Percentiles rank a stretch among this genome's conserved stretches.
Evolutionary conservation across 768 basidiomycete genomes (phyloP).

Genomic region (Candolleomyces aberdarensis): DNA sequence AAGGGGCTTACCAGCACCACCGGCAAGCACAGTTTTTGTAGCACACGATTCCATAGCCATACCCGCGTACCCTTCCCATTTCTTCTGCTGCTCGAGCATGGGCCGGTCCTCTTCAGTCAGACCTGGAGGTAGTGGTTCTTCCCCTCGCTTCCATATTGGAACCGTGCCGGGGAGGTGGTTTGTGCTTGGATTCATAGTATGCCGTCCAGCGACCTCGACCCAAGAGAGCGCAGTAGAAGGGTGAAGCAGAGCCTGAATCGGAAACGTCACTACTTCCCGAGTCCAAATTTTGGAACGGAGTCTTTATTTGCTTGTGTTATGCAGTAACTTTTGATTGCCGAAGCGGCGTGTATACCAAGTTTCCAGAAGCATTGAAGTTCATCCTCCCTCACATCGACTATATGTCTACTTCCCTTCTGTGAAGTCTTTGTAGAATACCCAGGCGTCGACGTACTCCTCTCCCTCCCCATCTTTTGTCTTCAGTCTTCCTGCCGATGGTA

Average conservation of each 20-base stretch:
- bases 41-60: conserved; percentile 85
- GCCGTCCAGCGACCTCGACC: background rate
- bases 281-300: no score
- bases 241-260: background rate
- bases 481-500: conserved; percentile 74
- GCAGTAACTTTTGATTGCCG: no score
- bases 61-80: conserved; percentile 69
- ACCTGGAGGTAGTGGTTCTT: conserved; percentile 85
- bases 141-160: conserved; percentile 81
- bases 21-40: conserved; percentile 77
- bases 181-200: conserved; percentile 25
- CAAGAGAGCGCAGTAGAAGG: background rate
- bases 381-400: background rate
- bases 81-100: conserved; percentile 63
- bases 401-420: background rate
- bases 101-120: conserved; percentile 76
- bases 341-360: no score
- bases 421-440: conserved; percentile 65
- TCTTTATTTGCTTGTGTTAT: background rate
- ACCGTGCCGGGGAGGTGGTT: conserved; percentile 46
- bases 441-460: conserved; percentile 89
- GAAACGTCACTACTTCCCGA: background rate
- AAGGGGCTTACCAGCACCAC: conserved; percentile 67
- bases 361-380: background rate
- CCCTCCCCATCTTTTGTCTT: conserved; percentile 60